A percentile compares a stretch with the other conserved stretches of the same genome.
Conservation (phyloP, 352 stramenopile species). For the Phytophthora colocasiae region DNA sequence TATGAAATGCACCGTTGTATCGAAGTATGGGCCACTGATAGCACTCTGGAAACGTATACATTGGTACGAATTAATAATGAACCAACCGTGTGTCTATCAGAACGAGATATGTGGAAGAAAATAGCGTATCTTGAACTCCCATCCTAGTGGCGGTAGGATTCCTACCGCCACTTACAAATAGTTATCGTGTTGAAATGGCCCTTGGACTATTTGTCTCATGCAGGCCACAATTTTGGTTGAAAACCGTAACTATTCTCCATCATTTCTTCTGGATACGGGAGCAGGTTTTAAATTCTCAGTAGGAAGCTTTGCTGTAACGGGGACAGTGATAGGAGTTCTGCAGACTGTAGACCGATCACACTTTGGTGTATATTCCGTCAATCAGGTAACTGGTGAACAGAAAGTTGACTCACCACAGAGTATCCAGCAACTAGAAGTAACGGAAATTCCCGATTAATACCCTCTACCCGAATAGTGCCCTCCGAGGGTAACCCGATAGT, state of each 20-base stretch:
- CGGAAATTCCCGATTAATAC: no score
- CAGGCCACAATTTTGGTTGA: conserved; percentile 23
- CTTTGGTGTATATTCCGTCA: conserved; percentile 26
- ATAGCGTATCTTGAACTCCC: conserved; percentile 20
- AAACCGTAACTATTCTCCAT: conserved; percentile 30
- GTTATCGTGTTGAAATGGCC: conserved; percentile 20
- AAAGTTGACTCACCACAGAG: conserved; percentile 10
- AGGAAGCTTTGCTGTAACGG: conserved; percentile 17
- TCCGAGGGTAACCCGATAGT: no score
- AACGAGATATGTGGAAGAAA: conserved; percentile 26
- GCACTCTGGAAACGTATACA: conserved; percentile 7
- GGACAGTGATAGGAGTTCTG: conserved; percentile 22
- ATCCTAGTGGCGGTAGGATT: no score
- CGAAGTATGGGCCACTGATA: conserved; percentile 22
- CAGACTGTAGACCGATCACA: conserved; percentile 30
- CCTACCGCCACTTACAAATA: conserved; percentile 11
- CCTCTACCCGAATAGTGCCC: no score
- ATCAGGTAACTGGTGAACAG: conserved; percentile 27
- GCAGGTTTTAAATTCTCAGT: conserved; percentile 7
- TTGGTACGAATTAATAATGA: conserved; percentile 25
- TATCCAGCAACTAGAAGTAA: conserved; percentile 17
- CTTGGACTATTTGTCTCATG: background rate
- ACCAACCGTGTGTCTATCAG: conserved; percentile 16
- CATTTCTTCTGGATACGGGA: conserved; percentile 3
- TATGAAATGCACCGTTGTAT: conserved; percentile 26